Percentiles rank a stretch among this genome's conserved stretches.
phyloP scores from a whole-genome alignment of 2,329 filamentous ascomycete genomes.

The Ophiocordyceps camponoti-rufipedis region DNA sequence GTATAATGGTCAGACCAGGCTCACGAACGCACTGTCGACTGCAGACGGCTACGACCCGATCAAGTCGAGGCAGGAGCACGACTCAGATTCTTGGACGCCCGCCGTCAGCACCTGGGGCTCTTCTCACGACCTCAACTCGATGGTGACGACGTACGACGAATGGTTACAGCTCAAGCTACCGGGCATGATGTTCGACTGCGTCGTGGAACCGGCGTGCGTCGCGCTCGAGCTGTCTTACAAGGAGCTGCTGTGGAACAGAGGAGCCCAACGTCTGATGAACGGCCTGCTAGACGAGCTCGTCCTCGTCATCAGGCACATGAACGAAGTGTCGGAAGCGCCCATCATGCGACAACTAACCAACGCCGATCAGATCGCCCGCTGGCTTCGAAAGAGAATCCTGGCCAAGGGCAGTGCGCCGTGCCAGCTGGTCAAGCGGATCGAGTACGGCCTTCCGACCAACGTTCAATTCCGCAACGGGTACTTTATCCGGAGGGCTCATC shows the following conservation, averaged over 20 bases:
- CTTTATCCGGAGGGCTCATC: constrained; percentile 54
- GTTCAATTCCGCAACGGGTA: constrained; percentile 81
- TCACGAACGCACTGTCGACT: constrained; percentile 10
- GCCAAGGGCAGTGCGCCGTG: constrained; percentile 32
- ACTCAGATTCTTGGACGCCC: background rate
- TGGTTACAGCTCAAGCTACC: constrained; percentile 63
- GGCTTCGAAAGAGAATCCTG: constrained; percentile 25
- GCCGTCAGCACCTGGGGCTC: constrained; percentile 8
- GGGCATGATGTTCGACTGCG: constrained; percentile 53
- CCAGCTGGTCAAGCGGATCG: constrained; percentile 49
- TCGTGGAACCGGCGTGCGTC: constrained; percentile 68
- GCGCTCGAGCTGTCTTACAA: constrained; percentile 63
- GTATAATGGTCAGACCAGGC: constrained; percentile 11
- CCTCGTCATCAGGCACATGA: constrained; percentile 51
- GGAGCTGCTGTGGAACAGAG: constrained; percentile 47
- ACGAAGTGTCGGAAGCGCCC: constrained; percentile 49
- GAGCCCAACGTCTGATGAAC: constrained; percentile 47
- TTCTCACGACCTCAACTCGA: constrained; percentile 7
- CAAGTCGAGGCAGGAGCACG: background rate
- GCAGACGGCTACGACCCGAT: no score
- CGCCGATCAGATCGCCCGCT: constrained; percentile 37
- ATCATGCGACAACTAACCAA: constrained; percentile 39
- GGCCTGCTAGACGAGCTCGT: constrained; percentile 58
- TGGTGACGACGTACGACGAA: constrained; percentile 10
- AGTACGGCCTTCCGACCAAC: constrained; percentile 46